A percentile compares a stretch with the other conserved stretches of the same genome.
phyloP scores from a whole-genome alignment of 1,284 basidiomycete species.

The Cutaneotrichosporon curvatum region DNA sequence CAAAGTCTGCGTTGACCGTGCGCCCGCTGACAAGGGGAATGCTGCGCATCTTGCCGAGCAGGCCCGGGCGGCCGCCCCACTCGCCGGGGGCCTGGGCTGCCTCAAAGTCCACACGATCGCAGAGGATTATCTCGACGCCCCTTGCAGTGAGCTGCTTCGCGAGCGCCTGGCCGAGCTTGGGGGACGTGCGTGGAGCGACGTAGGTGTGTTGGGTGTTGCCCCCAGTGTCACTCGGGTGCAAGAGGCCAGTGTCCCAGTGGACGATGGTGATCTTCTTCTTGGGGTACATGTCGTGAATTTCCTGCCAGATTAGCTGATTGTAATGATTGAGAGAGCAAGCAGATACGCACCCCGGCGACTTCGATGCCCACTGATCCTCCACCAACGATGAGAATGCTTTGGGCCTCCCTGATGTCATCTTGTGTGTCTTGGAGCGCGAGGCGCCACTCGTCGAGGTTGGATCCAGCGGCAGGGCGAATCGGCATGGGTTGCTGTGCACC shows the following conservation, averaged over 20 bases:
- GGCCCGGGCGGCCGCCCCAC: constrained; percentile 33
- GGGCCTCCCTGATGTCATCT: constrained; percentile 16
- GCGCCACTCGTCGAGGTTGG: constrained; percentile 21
- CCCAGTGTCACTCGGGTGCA: constrained; percentile 21
- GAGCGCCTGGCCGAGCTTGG: constrained; percentile 34
- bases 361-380: constrained; percentile 50
- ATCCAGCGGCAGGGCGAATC: constrained; percentile 32
- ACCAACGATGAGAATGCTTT: constrained; percentile 44
- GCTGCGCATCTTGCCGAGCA: constrained; percentile 26
- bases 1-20: constrained; percentile 43
- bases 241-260: constrained; percentile 25
- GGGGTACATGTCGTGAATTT: constrained; percentile 31
- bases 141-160: constrained; percentile 31
- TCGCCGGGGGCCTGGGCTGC: constrained; percentile 15
- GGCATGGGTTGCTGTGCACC: constrained; percentile 39
- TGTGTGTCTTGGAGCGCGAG: constrained; percentile 20
- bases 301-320: constrained; percentile 5
- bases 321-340: not conserved
- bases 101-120: constrained; percentile 33
- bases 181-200: constrained; percentile 22
- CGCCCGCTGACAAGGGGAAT: constrained; percentile 37
- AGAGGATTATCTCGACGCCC: constrained; percentile 43
- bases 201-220: constrained; percentile 19
- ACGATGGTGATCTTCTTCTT: constrained; percentile 21
- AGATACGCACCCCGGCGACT: constrained; percentile 35